phyloP scores from a whole-genome alignment of 176 grass and related monocot species.

The Hsuehochloa calcarea region DNA sequence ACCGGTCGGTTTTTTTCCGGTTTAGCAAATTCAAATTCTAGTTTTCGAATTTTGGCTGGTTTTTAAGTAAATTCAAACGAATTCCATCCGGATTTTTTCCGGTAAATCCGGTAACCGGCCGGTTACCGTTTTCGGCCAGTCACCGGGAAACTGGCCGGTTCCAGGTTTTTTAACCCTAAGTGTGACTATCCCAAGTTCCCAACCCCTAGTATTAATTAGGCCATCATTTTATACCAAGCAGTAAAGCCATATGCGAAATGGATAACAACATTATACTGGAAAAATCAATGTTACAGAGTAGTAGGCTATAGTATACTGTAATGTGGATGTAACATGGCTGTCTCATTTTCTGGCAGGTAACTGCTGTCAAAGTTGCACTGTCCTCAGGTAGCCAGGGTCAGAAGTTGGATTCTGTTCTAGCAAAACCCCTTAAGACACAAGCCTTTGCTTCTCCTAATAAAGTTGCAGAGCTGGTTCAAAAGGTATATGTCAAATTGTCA shows the following conservation, averaged over 20 bases:
- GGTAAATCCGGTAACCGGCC: too few species aligned
- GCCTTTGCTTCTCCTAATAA: constrained; percentile 96
- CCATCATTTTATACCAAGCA: constrained; percentile 16
- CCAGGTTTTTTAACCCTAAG: too few species aligned
- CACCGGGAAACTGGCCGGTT: too few species aligned
- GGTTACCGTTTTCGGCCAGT: too few species aligned
- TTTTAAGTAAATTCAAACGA: too few species aligned
- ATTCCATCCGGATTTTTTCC: too few species aligned
- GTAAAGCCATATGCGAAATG: not conserved
- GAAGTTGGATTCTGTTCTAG: constrained; percentile 88
- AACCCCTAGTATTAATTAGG: not conserved
- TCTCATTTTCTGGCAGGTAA: constrained; percentile 53
- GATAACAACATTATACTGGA: not conserved
- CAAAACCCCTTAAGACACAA: constrained; percentile 90
- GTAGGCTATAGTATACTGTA: constrained; percentile 14
- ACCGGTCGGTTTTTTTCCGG: too few species aligned
- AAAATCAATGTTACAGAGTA: not conserved
- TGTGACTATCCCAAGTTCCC: constrained; percentile 2
- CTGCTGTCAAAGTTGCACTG: constrained; percentile 86
- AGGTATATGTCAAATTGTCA: constrained; percentile 48
- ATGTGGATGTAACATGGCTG: constrained; percentile 18
- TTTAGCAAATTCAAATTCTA: too few species aligned
- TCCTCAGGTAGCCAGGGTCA: constrained; percentile 78
- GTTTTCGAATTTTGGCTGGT: too few species aligned
- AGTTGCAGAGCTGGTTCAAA: constrained; percentile 87